phyloP scores from a whole-genome alignment of 768 basidiomycete species.

The Plicaturopsis crispa region DNA sequence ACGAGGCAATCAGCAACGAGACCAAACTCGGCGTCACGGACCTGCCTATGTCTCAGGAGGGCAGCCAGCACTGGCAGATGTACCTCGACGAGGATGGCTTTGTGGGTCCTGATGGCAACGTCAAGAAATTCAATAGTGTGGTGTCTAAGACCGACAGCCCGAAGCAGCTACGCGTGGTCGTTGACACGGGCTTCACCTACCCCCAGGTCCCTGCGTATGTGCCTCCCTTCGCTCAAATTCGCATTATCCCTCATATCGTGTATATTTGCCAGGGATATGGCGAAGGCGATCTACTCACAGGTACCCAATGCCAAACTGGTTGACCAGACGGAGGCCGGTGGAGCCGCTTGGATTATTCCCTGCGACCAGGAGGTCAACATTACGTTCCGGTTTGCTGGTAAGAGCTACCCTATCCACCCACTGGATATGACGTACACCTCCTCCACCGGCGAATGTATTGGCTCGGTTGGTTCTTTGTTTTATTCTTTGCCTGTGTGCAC shows the following conservation, averaged over 20 bases:
- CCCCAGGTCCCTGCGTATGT: constrained; percentile 51
- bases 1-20: constrained; percentile 39
- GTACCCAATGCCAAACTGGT: constrained; percentile 45
- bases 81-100: constrained; percentile 56
- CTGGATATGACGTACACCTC: constrained; percentile 37
- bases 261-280: constrained; percentile 30
- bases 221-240: constrained; percentile 4
- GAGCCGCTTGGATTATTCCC: constrained; percentile 52
- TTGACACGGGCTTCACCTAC: constrained; percentile 67
- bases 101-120: constrained; percentile 51
- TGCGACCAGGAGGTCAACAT: constrained; percentile 59
- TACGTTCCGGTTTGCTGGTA: constrained; percentile 55
- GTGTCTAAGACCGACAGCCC: constrained; percentile 35
- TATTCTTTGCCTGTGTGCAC: constrained; percentile 2
- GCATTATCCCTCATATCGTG: constrained; percentile 10
- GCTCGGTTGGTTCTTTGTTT: constrained; percentile 23
- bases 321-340: constrained; percentile 28
- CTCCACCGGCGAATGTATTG: constrained; percentile 30
- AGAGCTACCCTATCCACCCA: constrained; percentile 55
- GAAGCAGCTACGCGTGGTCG: constrained; percentile 46
- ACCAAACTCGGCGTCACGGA: constrained; percentile 42
- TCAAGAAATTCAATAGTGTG: constrained; percentile 34
- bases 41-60: constrained; percentile 20
- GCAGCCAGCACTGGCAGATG: constrained; percentile 59
- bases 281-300: constrained; percentile 53